These are phyloP conservation scores for Penicillium expansum DNA, from an alignment of 2,329 filamentous ascomycete species.

Conservation along the genomic window DNA sequence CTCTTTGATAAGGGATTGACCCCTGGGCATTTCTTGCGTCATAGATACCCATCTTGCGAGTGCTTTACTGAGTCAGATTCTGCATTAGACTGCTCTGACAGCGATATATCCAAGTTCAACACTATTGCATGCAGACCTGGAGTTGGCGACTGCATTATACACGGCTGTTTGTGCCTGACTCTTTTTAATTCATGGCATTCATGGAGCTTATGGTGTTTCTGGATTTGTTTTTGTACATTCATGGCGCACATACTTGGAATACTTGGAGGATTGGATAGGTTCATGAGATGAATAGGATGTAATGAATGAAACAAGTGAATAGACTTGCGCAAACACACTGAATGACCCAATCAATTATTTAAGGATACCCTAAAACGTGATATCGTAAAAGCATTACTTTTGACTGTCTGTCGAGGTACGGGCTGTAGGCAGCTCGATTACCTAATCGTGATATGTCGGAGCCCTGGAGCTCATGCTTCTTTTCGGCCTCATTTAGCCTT, in stretches of 20 bases:
- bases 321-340: background rate
- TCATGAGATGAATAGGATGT: background rate
- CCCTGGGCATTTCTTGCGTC: slow-evolving; percentile 2
- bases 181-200: slow-evolving; percentile 6
- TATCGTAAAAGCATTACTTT: background rate
- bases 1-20: background rate
- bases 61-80: slow-evolving; percentile 11
- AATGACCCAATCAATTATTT: background rate
- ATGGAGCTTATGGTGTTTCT: slow-evolving; percentile 12
- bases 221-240: slow-evolving; percentile 5
- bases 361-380: background rate
- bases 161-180: slow-evolving; percentile 3
- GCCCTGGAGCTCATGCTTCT: slow-evolving; percentile 19
- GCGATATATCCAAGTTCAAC: slow-evolving; percentile 22
- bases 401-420: background rate
- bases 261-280: slow-evolving; percentile 2
- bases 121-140: slow-evolving; percentile 21
- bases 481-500: slow-evolving; percentile 17
- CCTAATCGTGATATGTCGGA: slow-evolving; percentile 14
- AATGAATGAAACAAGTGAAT: slow-evolving; percentile 1
- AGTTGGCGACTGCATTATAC: slow-evolving; percentile 18
- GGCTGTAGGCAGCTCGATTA: background rate
- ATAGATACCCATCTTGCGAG: slow-evolving; percentile 13
- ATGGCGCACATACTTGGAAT: slow-evolving; percentile 7
- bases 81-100: slow-evolving; percentile 13